Base-by-base conservation (phyloP, 2,329 filamentous ascomycete species). In the Trichoderma sp. region DNA sequence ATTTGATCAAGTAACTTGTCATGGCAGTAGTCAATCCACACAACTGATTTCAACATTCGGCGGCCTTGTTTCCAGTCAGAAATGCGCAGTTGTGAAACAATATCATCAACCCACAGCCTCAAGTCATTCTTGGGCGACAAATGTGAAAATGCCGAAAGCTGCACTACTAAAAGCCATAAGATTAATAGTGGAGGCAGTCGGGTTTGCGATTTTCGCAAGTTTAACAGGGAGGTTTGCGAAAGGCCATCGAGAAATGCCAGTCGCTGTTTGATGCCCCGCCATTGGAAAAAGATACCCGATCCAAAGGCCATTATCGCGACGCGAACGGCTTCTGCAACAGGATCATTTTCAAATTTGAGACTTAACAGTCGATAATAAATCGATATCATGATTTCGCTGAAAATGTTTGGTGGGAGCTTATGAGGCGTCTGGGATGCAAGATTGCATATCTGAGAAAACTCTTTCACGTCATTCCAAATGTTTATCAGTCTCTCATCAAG, bases 341-440 rank as follows among this genome's bases (percentile, higher is more conserved):
- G 55, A 3, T 52, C 68, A 4, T 63, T 49, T 31, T 0, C 68
- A 49, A 49, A 49, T 13, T 24, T 49, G 10, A 49, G 47, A 49
- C 47, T 24, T 24, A 49, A 49, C 4, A 49, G 47, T 13, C 47
- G n/a, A 24, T 49, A 49, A 4, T 21, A 24, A 24, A 49, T 49
- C 1, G 47, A 75, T 19, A 72, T 60, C 73, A 71, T 73, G 24
- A 60, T 72, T 43, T 75, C 72, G 35, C 72, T 75, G 0, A 75
- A 73, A 0, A 70, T 70, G 1, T 72, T 73, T 2, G 71, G 71
- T 0, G 69, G 65, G 1, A 75, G 63, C 29, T 71, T 75, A 2
- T 70, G 43, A 3, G 33, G 37, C 19, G 72, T 73, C 43, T 75
- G 72, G 14, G 57, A 27, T 7, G 73, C 73, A 13, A 75, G 69